phyloP scores from a whole-genome alignment of 2,329 filamentous ascomycete species.

The Cladosporium colombiae region DNA sequence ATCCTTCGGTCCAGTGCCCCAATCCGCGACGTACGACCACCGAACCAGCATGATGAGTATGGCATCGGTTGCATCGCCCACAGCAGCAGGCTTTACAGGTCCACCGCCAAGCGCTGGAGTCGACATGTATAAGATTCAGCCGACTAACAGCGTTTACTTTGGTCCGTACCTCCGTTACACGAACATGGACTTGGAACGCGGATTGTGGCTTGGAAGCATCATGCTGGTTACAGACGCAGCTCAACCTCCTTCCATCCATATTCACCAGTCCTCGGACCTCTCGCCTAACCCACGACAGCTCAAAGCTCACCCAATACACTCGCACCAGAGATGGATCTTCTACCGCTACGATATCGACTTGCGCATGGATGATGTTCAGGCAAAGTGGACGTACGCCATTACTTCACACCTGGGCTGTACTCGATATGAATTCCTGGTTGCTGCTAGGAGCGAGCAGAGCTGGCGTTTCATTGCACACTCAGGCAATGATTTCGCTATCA shows the following conservation, averaged over 20 bases:
- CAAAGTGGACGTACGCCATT: constrained; percentile 96
- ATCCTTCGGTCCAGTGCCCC: constrained; percentile 67
- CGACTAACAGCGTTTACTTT: constrained; percentile 97
- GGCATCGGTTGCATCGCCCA: constrained; percentile 70
- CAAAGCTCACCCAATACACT: constrained; percentile 76
- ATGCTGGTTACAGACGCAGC: constrained; percentile 87
- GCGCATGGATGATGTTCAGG: constrained; percentile 76
- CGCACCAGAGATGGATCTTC: constrained; percentile 92
- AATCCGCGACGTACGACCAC: constrained; percentile 70
- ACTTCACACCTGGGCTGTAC: constrained; percentile 96
- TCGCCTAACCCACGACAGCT: constrained; percentile 88
- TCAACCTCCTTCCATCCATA: constrained; percentile 92
- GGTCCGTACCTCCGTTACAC: constrained; percentile 93
- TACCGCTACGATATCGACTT: constrained; percentile 92
- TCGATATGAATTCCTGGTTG: constrained; percentile 95
- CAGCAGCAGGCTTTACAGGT: constrained; percentile 78
- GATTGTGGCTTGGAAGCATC: constrained; percentile 90
- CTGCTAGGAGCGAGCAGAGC: constrained; percentile 82
- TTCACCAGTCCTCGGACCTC: constrained; percentile 85
- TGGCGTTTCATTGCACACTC: constrained; percentile 97
- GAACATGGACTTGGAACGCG: constrained; percentile 94
- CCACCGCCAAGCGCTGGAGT: constrained; percentile 88
- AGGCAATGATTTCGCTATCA: constrained; percentile 90
- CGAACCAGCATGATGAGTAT: constrained; percentile 85
- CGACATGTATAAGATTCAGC: constrained; percentile 89